Evolutionary conservation across 768 basidiomycete species (phyloP).

Genomic region (Leucosporidium yakuticum): DNA sequence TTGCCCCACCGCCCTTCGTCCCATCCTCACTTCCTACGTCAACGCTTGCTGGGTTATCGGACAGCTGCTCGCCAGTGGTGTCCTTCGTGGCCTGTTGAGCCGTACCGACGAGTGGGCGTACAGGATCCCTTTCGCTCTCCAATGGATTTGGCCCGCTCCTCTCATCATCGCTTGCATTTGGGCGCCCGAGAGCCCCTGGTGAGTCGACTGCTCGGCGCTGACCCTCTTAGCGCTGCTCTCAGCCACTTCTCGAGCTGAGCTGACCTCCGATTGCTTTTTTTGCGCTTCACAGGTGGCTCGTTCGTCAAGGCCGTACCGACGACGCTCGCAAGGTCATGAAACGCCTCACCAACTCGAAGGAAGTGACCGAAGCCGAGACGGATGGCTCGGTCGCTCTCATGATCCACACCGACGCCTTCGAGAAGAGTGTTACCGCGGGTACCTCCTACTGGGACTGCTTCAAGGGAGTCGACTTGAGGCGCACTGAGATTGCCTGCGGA

Average conservation of each 20-base stretch:
- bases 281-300: constrained; percentile 38
- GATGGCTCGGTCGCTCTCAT: constrained; percentile 40
- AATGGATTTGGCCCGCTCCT: constrained; percentile 31
- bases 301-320: constrained; percentile 41
- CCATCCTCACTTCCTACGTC: constrained; percentile 39
- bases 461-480: constrained; percentile 42
- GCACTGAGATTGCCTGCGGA: constrained; percentile 39
- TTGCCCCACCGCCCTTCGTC: constrained; percentile 21
- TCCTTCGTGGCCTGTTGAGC: constrained; percentile 31
- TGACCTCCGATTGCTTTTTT: neutral
- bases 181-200: constrained; percentile 43
- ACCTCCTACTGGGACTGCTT: constrained; percentile 45
- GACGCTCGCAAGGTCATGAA: constrained; percentile 40
- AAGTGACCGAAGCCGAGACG: constrained; percentile 37
- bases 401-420: constrained; percentile 45
- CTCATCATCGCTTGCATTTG: constrained; percentile 39
- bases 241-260: constrained; percentile 39
- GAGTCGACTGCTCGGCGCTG: constrained; percentile 39
- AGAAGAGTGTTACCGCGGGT: constrained; percentile 41
- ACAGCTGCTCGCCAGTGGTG: constrained; percentile 37
- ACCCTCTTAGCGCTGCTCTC: too few species aligned
- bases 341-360: constrained; percentile 27
- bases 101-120: constrained; percentile 37
- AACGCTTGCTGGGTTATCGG: constrained; percentile 44
- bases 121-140: constrained; percentile 28